phyloP scores from a whole-genome alignment of 2,329 filamentous ascomycete species.

The Didymella keratinophila region DNA sequence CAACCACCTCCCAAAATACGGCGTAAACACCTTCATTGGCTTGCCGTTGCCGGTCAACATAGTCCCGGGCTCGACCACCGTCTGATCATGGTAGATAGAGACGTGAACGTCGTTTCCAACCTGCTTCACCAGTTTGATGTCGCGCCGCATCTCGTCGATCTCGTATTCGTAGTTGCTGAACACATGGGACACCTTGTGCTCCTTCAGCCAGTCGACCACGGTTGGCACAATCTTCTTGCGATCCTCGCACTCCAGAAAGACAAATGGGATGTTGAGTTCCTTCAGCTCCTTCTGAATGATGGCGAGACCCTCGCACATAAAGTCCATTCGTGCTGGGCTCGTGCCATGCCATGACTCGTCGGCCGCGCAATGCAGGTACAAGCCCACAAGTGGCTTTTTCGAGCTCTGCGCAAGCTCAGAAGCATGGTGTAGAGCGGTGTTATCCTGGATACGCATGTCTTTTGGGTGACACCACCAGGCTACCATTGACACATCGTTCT shows the following conservation, averaged over 20 bases:
- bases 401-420: slow-evolving; percentile 56
- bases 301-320: slow-evolving; percentile 56
- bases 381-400: slow-evolving; percentile 54
- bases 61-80: slow-evolving; percentile 56
- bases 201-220: slow-evolving; percentile 54
- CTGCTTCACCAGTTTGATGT: slow-evolving; percentile 54
- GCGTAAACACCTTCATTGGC: slow-evolving; percentile 62
- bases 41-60: slow-evolving; percentile 54
- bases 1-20: slow-evolving; percentile 60
- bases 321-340: slow-evolving; percentile 58
- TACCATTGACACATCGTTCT: slow-evolving; percentile 52
- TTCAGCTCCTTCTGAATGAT: slow-evolving; percentile 57
- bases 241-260: slow-evolving; percentile 54
- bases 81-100: slow-evolving; percentile 59
- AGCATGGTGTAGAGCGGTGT: slow-evolving; percentile 57
- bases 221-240: slow-evolving; percentile 54
- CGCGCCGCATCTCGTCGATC: slow-evolving; percentile 56
- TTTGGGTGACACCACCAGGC: slow-evolving; percentile 62
- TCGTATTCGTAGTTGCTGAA: slow-evolving; percentile 60
- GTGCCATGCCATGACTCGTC: slow-evolving; percentile 62
- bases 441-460: slow-evolving; percentile 60
- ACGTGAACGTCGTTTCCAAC: slow-evolving; percentile 50
- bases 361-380: slow-evolving; percentile 57
- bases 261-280: slow-evolving; percentile 59
- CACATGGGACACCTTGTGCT: slow-evolving; percentile 56